Percentiles rank a stretch among this genome's conserved stretches.
Evolutionary conservation across 768 basidiomycete genomes (phyloP).

Genomic region (Suillus bovinus): DNA sequence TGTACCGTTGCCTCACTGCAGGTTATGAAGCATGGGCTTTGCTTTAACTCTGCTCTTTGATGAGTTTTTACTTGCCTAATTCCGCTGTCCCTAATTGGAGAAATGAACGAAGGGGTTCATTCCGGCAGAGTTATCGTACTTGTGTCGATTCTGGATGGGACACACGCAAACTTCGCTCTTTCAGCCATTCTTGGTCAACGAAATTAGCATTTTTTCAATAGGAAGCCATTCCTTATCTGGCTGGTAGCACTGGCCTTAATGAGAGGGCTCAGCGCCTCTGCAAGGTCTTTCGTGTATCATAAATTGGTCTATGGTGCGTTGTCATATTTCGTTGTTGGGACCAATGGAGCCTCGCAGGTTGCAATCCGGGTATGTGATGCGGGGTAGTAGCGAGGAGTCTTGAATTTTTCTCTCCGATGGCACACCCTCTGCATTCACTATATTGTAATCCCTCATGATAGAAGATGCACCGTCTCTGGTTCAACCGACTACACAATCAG

Average conservation of each 20-base stretch:
- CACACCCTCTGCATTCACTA: too few relatives aligned
- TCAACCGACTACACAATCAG: neutral
- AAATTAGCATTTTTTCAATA: conserved; percentile 4
- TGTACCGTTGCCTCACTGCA: conserved; percentile 13
- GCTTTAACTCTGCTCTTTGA: conserved; percentile 15
- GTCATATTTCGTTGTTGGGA: neutral
- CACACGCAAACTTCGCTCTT: conserved; percentile 6
- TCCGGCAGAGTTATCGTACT: conserved; percentile 7
- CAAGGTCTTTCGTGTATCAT: neutral
- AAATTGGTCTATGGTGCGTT: neutral
- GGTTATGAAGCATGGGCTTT: conserved; percentile 8
- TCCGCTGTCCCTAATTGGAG: conserved; percentile 4
- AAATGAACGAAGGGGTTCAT: conserved; percentile 22
- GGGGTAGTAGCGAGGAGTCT: neutral
- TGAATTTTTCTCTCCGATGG: neutral
- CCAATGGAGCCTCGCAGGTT: neutral
- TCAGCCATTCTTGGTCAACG: neutral
- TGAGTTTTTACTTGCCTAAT: conserved; percentile 9
- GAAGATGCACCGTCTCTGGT: neutral
- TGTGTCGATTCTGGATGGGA: conserved; percentile 29
- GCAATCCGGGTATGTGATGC: conserved; percentile 26
- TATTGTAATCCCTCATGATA: neutral
- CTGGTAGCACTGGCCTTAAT: conserved; percentile 5
- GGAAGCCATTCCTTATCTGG: conserved; percentile 12
- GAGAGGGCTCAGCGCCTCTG: neutral